A percentile compares a stretch with the other conserved stretches of the same genome.
These are phyloP conservation scores for Daldinia caldariorum DNA, from an alignment of 495 filamentous ascomycete genomes.

Conservation along the genomic window DNA sequence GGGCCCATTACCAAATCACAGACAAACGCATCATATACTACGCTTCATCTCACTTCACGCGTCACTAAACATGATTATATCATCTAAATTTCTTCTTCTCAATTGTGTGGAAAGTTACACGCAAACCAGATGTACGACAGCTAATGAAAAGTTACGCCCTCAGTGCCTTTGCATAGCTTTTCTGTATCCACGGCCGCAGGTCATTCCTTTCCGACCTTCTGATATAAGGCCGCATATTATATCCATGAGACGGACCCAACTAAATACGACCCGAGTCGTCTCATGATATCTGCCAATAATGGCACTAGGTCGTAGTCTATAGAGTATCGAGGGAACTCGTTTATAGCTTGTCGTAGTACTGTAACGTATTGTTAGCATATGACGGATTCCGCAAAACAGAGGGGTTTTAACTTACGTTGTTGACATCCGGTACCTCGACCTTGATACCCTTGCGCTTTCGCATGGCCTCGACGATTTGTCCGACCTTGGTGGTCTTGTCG, in stretches of 20 bases:
- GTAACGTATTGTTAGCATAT: constrained; percentile 60
- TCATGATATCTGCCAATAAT: constrained; percentile 48
- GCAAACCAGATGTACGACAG: constrained; percentile 43
- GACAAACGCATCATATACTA: not conserved
- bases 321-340: constrained; percentile 49
- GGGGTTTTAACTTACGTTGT: constrained; percentile 79
- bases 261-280: constrained; percentile 41
- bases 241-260: constrained; percentile 40
- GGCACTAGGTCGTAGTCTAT: constrained; percentile 54
- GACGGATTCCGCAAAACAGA: constrained; percentile 1
- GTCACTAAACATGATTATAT: constrained; percentile 15
- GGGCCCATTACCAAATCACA: not conserved
- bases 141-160: constrained; percentile 45
- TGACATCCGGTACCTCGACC: constrained; percentile 85
- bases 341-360: constrained; percentile 99
- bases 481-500: constrained; percentile 85
- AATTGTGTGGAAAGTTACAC: constrained; percentile 45
- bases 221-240: constrained; percentile 34
- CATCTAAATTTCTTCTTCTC: constrained; percentile 38
- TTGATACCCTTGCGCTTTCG: constrained; percentile 99
- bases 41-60: not conserved
- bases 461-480: constrained; percentile 85
- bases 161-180: constrained; percentile 47
- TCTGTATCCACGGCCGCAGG: constrained; percentile 47
- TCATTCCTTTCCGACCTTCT: constrained; percentile 45